Evolutionary conservation across 2,329 filamentous ascomycete genomes (phyloP).

Genomic region (Parafenestella ontariensis): DNA sequence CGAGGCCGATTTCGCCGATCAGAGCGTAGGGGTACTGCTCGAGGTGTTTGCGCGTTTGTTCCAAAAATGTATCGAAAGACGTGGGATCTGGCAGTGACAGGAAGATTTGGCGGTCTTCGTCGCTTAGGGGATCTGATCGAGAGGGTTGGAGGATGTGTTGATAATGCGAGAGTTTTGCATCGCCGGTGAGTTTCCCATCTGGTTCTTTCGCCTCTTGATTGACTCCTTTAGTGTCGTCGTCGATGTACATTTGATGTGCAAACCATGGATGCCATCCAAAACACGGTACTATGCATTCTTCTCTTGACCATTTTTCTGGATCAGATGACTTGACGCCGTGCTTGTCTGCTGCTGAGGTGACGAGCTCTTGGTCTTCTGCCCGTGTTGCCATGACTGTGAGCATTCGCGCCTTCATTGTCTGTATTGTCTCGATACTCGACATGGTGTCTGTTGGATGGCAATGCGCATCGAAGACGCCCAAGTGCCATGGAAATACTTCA

Average conservation of each 20-base stretch:
- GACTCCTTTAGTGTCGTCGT: slow-evolving; percentile 15
- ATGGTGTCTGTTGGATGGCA: slow-evolving; percentile 85
- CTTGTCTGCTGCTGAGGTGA: slow-evolving; percentile 65
- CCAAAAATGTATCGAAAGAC: slow-evolving; percentile 65
- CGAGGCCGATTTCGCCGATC: slow-evolving; percentile 79
- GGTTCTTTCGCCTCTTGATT: slow-evolving; percentile 9
- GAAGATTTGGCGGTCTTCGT: slow-evolving; percentile 53
- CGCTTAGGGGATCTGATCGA: slow-evolving; percentile 23
- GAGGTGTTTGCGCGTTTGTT: slow-evolving; percentile 64
- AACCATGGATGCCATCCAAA: slow-evolving; percentile 93
- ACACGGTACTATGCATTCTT: slow-evolving; percentile 67
- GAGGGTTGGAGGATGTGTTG: slow-evolving; percentile 66
- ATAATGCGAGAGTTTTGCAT: slow-evolving; percentile 67
- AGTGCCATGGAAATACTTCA: slow-evolving; percentile 68
- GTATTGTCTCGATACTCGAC: slow-evolving; percentile 64
- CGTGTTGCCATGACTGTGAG: slow-evolving; percentile 81
- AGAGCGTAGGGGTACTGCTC: slow-evolving; percentile 67
- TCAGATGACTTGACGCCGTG: slow-evolving; percentile 56
- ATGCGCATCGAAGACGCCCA: slow-evolving; percentile 78
- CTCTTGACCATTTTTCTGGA: slow-evolving; percentile 32
- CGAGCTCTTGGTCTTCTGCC: slow-evolving; percentile 76
- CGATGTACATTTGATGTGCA: slow-evolving; percentile 72
- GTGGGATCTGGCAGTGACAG: slow-evolving; percentile 65
- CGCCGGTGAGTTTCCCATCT: slow-evolving; percentile 56
- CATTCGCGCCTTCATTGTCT: slow-evolving; percentile 68